Evolutionary conservation across 306 rosid genomes (phyloP), one percentile per base, ranked within the genome.

Genomic region (Quillaja saponaria): DNA sequence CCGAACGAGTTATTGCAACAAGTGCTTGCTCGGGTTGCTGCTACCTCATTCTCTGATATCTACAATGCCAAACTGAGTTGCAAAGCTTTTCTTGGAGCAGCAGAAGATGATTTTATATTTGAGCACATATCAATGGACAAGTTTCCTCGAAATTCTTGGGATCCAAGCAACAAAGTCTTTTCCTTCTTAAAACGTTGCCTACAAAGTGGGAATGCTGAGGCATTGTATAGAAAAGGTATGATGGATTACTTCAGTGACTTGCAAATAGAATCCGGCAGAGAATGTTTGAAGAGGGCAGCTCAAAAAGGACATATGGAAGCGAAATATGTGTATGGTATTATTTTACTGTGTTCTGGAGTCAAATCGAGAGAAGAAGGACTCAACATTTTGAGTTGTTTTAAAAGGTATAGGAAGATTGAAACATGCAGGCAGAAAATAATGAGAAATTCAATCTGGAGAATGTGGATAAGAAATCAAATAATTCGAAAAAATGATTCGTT

Each of bases 301-400:
- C 16, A 49, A 18, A 49, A 64, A 21, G 69, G 50, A 0, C 60
- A 65, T 6, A 2, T 6, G 12, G 61, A 64, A 18, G 58, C 68
- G 15, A 44, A 6, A 3, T 59, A 59, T 9, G 51, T 59, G 0
- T 65, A 65, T 0, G 50, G 51, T 12, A 4, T 65, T 1, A 3
- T 65, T 51, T 3, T 52, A 38, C 11, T 38, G 9, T 16, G 14
- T 6, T 0, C 52, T 0, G 8, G 11, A 15, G 9, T 0, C 13
- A 34, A 49, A 0, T 56, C 49, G 6, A 37, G 3, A 9, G 14
- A 44, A 13, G 10, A 44, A 44, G 49, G 49, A 9, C 4, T 44
- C 11, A 58, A 46, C 11, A 8, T 31, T n/a, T 33, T 52, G 0
- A 0, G 15, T 1, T 25, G 34, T 6, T 6, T 0, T 0, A 35